Evolutionary conservation across 306 rosid species (phyloP), one percentile per base, ranked within the genome.

Genomic region (Prunus kanzakura): DNA sequence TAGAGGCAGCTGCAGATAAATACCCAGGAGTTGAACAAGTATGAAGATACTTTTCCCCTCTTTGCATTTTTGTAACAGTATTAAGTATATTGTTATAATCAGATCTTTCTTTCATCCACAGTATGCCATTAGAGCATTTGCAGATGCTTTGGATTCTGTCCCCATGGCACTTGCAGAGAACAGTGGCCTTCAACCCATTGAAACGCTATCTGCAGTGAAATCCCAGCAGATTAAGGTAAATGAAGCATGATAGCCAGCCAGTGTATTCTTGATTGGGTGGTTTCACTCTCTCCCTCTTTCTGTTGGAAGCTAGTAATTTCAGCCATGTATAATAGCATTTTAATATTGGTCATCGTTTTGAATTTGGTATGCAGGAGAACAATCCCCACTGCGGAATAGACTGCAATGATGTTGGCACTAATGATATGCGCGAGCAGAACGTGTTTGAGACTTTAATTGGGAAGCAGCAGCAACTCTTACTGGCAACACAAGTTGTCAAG

Each of bases 151-250:
- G 90, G 98, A 96, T 69, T 56, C 91, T 51, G 69, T 96, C 8
- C 97, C 99, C 0, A 96, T 96, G 99, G 99, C 99, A 29, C 99
- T 96, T 67, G 99, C 99, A 4, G 98, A 96, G 88, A 96, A 96
- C 73, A 96, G 98, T 74, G 99, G 99, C 16, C 97, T 96, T 57
- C 99, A 96, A 73, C 96, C 97, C 8, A 92, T 96, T 71, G 99
- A 96, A 89, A 96, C 99, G 0, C 88, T 96, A 66, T 92, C 97
- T 65, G 90, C 89, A 1, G 99, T 96, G 70, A 96, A 96, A 81
- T 82, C 98, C 55, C 98, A 88, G 89, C 99, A 96, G 88, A 82
- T 96, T 70, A 91, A 93, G 97, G 99, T 92, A 75, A 69, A 32
- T 51, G 30, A 38, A 74, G 49, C 67, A 35, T 23, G 23, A 72